phyloP scores from a whole-genome alignment of 352 stramenopile genomes.

The Phytophthora constricta region DNA sequence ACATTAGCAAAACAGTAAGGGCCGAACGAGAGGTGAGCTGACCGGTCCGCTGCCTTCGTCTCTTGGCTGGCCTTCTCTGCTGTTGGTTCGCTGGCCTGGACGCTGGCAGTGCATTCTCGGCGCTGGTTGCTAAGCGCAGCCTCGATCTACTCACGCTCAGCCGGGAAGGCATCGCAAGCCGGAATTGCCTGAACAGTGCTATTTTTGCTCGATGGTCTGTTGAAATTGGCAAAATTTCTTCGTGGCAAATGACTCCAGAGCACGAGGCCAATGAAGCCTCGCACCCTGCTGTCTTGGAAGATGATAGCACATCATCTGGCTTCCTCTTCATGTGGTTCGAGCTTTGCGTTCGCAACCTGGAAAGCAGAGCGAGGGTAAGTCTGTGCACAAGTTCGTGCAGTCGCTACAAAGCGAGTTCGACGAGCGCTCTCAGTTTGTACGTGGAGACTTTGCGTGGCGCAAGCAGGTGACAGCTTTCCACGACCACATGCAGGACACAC shows the following conservation, averaged over 20 bases:
- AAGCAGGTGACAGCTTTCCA: conserved; percentile 59
- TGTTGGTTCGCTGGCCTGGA: neutral
- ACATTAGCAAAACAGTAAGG: neutral
- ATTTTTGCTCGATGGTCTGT: too few relatives aligned
- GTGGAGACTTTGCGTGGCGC: conserved; percentile 67
- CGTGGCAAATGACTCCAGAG: too few relatives aligned
- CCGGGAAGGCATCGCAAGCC: too few relatives aligned
- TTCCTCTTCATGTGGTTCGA: conserved; percentile 1
- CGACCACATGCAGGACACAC: conserved; percentile 51
- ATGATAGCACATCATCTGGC: neutral
- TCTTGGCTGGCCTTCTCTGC: neutral
- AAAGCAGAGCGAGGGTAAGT: conserved; percentile 28
- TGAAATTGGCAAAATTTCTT: too few relatives aligned
- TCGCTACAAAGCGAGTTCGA: conserved; percentile 60
- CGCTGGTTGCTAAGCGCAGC: conserved; percentile 27
- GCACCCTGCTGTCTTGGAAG: neutral
- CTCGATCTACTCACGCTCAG: conserved; percentile 36
- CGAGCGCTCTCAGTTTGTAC: conserved; percentile 60
- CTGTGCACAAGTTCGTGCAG: conserved; percentile 41
- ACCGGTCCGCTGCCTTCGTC: conserved; percentile 12
- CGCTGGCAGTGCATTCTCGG: conserved; percentile 9
- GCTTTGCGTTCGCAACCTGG: conserved; percentile 46
- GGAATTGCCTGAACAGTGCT: too few relatives aligned
- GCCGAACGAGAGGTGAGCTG: conserved; percentile 36
- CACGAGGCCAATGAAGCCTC: neutral